phyloP scores from a whole-genome alignment of 495 filamentous ascomycete genomes.

The Aspergillus homomorphus region DNA sequence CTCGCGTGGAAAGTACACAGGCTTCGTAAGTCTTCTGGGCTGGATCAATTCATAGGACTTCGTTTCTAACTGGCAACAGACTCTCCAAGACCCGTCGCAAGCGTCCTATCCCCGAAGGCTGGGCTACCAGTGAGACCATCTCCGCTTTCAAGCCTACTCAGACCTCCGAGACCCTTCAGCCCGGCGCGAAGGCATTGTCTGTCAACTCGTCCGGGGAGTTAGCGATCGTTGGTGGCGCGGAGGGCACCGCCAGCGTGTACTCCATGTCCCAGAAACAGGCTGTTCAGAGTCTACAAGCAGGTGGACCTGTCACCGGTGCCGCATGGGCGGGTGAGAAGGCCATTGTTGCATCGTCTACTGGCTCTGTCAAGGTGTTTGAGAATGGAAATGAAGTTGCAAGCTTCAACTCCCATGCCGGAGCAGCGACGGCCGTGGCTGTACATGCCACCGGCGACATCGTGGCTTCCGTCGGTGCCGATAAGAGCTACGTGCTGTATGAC shows the following conservation, averaged over 20 bases:
- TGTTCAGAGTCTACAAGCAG: conserved; percentile 61
- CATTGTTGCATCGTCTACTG: conserved; percentile 70
- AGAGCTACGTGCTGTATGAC: conserved; percentile 92
- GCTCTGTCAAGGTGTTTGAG: conserved; percentile 76
- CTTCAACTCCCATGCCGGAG: conserved; percentile 76
- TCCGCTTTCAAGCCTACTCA: conserved; percentile 59
- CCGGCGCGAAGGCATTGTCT: conserved; percentile 62
- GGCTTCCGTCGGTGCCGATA: conserved; percentile 85
- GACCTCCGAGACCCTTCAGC: conserved; percentile 61
- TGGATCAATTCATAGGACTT: not conserved
- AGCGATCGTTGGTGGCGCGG: conserved; percentile 73
- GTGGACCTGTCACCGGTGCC: conserved; percentile 71
- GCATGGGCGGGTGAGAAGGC: conserved; percentile 71
- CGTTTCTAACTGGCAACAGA: conserved; percentile 42
- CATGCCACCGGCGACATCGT: conserved; percentile 85
- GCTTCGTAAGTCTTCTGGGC: conserved; percentile 55
- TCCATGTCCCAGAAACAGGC: conserved; percentile 69
- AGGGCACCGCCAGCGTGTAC: conserved; percentile 77
- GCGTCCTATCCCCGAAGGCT: conserved; percentile 77
- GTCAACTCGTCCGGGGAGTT: conserved; percentile 63
- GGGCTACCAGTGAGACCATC: conserved; percentile 75
- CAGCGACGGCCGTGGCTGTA: conserved; percentile 69
- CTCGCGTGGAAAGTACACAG: conserved; percentile 74
- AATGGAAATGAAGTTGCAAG: conserved; percentile 59
- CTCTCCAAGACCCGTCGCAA: conserved; percentile 83